Percentiles rank a stretch among this genome's conserved stretches.
Evolutionary conservation across 2,329 filamentous ascomycete species (phyloP).

Genomic region (Aspergillus aculeatus): DNA sequence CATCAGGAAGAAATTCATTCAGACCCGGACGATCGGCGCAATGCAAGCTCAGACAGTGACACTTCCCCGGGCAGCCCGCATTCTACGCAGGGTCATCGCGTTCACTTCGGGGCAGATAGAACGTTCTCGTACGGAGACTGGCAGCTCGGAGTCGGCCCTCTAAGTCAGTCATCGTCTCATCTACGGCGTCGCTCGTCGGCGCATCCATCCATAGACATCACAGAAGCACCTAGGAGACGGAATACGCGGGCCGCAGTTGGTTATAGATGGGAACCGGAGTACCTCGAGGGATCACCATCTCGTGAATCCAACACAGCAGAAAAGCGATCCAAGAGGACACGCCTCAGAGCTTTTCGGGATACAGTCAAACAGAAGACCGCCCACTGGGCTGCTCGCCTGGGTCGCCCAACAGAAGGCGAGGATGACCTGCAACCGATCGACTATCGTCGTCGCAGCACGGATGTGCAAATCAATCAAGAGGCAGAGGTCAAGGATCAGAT

Average conservation of each 20-base stretch:
- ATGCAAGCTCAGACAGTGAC: neutral
- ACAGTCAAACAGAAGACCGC: neutral
- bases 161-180: neutral
- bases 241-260: neutral
- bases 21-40: neutral
- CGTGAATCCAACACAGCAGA: neutral
- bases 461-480: neutral
- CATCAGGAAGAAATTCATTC: neutral
- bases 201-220: neutral
- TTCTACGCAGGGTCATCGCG: neutral
- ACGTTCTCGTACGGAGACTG: neutral
- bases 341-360: neutral
- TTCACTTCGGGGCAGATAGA: constrained; percentile 2
- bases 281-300: neutral
- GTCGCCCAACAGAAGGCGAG: neutral
- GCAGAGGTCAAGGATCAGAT: neutral
- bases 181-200: constrained; percentile 2
- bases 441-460: neutral
- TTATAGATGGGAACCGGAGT: neutral
- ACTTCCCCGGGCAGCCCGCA: neutral
- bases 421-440: constrained; percentile 6
- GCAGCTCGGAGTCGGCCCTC: neutral
- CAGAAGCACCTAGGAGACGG: neutral
- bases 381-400: constrained; percentile 1
- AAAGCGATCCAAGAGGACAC: neutral